Percentiles rank a stretch among this genome's conserved stretches.
phyloP scores from a whole-genome alignment of 345 rosid species.

The Luvunga scandens region DNA sequence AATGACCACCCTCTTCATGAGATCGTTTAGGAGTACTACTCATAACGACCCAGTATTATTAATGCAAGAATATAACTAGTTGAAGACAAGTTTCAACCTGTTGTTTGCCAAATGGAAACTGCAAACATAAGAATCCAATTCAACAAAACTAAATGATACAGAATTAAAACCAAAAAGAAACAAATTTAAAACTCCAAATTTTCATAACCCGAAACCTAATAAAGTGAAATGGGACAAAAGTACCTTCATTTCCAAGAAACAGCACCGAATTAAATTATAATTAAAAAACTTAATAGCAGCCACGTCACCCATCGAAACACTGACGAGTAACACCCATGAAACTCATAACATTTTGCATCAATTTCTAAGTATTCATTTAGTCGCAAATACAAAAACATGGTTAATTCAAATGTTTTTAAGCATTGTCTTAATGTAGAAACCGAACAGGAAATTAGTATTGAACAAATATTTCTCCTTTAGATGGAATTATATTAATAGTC shows the following conservation, averaged over 20 bases:
- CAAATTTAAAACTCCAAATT: background rate
- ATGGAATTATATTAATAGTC: background rate
- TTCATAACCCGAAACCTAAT: background rate
- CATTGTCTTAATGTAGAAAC: background rate
- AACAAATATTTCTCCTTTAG: background rate
- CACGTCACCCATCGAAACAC: background rate
- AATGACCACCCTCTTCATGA: constrained; percentile 74
- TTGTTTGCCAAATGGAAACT: background rate
- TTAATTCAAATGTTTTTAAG: background rate
- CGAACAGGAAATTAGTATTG: background rate
- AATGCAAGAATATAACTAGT: background rate
- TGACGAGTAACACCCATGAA: background rate
- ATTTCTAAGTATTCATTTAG: background rate
- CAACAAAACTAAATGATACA: background rate
- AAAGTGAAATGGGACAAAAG: background rate
- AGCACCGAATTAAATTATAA: background rate
- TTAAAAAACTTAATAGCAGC: background rate
- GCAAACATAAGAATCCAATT: constrained; percentile 9
- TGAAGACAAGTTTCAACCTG: background rate
- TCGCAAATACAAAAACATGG: background rate
- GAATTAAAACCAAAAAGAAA: background rate
- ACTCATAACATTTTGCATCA: background rate
- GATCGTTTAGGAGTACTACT: constrained; percentile 81
- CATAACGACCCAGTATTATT: constrained; percentile 29
- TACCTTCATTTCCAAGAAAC: background rate